Evolutionary conservation across 2,329 filamentous ascomycete species (phyloP), one percentile per base, ranked within the genome.

Genomic region (Pyrenophora graminea): DNA sequence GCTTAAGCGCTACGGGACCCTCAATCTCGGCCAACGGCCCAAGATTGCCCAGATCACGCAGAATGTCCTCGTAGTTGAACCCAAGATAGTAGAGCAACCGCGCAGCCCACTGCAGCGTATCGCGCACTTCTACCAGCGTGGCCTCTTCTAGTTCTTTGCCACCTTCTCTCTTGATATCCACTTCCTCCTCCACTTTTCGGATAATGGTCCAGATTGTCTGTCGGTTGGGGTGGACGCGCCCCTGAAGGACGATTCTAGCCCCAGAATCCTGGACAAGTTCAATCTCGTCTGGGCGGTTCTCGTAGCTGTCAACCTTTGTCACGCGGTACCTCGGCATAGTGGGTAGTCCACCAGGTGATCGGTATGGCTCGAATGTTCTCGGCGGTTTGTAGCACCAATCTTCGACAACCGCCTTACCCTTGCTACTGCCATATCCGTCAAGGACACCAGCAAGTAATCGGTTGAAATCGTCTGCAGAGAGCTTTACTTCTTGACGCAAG

Each of bases 371-470:
- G 17, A 66, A 67, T 6, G 38, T 38, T 17, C 55, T 57, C 12
- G 61, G 56, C 2, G 59, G 43, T 9, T 44, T 51, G 42, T 70
- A 63, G 56, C 70, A 73, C 76, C 81, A 85, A 31, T 66, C 68
- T 8, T 78, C 65, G 48, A 81, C 80, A 30, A 85, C 58, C 3
- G 61, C 68, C 49, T 72, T 77, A 51, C 80, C 85, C 30, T 73
- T 73, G 8, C 56, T 48, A 49, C 76, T 79, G 46, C 79, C 80
- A 39, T 79, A 76, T 0, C 72, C 72, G 23, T 79, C 75, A 2
- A 82, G 77, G 7, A 85, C 73, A n/a, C 80, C 82, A 37, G 77
- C 73, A 6, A 88, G 78, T 6, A 85, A 54, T 15, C 64, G 61
- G 53, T 84, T 80, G 73, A 85, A 84, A 5, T 78, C 68, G 3